A percentile compares a stretch with the other conserved stretches of the same genome.
Conservation (phyloP, 108 stramenopile species). For the Stephanodiscus triporus region DNA sequence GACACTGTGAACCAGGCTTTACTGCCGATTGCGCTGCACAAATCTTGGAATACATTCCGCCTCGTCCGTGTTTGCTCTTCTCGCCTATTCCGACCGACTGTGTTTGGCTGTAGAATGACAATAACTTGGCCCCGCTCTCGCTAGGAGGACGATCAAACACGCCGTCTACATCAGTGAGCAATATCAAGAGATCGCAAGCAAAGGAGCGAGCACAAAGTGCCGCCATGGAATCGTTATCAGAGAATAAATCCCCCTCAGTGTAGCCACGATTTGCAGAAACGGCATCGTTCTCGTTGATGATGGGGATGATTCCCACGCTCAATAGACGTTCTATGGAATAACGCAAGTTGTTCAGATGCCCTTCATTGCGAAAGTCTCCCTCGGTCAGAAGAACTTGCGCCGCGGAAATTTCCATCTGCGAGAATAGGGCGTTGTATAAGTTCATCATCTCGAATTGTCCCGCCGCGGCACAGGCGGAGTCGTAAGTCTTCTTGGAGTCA, state of each 20-base stretch:
- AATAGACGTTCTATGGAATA: constrained; percentile 88
- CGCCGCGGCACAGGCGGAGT: constrained; percentile 95
- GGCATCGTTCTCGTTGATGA: constrained; percentile 98
- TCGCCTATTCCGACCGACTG: constrained; percentile 83
- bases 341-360: constrained; percentile 73
- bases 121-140: constrained; percentile 74
- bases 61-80: constrained; percentile 89
- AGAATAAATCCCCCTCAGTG: constrained; percentile 89
- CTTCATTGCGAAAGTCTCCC: constrained; percentile 80
- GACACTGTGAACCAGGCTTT: constrained; percentile 70
- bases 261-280: constrained; percentile 91
- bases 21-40: constrained; percentile 87
- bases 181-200: constrained; percentile 81
- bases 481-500: constrained; percentile 85
- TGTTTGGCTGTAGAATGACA: constrained; percentile 61
- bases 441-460: constrained; percentile 99
- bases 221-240: constrained; percentile 95
- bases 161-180: constrained; percentile 95
- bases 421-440: constrained; percentile 89
- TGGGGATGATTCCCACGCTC: constrained; percentile 91
- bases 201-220: constrained; percentile 88
- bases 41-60: constrained; percentile 94
- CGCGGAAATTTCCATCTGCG: constrained; percentile 80
- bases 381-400: constrained; percentile 93
- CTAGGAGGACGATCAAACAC: constrained; percentile 91